Evolutionary conservation across 352 stramenopile genomes (phyloP).

Genomic region (Pythium phragmiticola): DNA sequence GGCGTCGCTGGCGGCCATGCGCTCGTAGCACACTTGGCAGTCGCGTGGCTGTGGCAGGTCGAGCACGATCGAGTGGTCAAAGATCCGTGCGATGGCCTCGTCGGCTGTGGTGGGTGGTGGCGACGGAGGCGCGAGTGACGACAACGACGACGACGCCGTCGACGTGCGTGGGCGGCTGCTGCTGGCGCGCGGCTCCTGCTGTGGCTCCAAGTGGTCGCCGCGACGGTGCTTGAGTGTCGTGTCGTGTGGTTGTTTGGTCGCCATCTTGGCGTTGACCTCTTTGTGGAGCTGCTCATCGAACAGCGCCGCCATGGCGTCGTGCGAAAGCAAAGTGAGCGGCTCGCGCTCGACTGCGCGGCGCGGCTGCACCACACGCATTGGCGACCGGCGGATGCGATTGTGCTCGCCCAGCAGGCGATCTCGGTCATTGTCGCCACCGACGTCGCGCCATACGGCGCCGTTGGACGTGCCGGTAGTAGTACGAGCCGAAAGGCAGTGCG

Average conservation of each 20-base stretch:
- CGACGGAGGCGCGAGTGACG: slow-evolving; percentile 25
- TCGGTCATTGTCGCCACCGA: not conserved
- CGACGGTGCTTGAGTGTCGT: not conserved
- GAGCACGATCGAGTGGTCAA: slow-evolving; percentile 16
- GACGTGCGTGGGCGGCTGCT: slow-evolving; percentile 26
- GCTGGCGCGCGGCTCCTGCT: slow-evolving; percentile 17
- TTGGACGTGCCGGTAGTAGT: not conserved
- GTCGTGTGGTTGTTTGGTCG: not conserved
- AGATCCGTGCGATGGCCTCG: slow-evolving; percentile 4
- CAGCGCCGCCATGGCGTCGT: slow-evolving; percentile 15
- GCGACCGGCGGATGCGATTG: slow-evolving; percentile 1
- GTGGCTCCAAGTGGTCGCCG: not conserved
- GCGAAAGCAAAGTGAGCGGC: slow-evolving; percentile 19
- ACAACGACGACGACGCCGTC: slow-evolving; percentile 21
- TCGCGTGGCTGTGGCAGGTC: slow-evolving; percentile 26
- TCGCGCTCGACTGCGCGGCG: slow-evolving; percentile 12
- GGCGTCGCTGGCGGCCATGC: slow-evolving; percentile 40
- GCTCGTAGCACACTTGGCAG: slow-evolving; percentile 80
- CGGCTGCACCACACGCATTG: slow-evolving; percentile 4
- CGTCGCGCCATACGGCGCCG: too few relatives aligned
- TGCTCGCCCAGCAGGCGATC: not conserved
- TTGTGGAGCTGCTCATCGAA: slow-evolving; percentile 21
- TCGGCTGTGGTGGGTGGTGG: not conserved
- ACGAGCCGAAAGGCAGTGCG: not conserved
- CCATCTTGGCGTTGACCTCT: not conserved